Percentiles rank a stretch among this genome's conserved stretches.
Conservation (phyloP, 805 yeast genomes). For the Metschnikowia reukaufii region DNA sequence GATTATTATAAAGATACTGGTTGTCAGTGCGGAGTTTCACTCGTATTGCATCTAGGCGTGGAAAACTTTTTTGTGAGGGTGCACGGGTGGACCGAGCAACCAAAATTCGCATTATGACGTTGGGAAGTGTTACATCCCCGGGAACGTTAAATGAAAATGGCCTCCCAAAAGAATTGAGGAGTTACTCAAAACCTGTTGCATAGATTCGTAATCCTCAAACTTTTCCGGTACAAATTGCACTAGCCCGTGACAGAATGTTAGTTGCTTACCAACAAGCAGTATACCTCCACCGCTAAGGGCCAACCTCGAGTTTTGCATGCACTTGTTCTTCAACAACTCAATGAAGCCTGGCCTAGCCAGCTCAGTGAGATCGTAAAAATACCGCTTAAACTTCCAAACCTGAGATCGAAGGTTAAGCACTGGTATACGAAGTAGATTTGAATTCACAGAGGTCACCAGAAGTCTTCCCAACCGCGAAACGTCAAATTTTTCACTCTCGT, state of each 20-base stretch:
- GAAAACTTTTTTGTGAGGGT: slow-evolving; percentile 9
- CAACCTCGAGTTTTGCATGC: slow-evolving; percentile 29
- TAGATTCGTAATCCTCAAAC: slow-evolving; percentile 24
- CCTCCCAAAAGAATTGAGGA: slow-evolving; percentile 35
- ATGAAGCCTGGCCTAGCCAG: slow-evolving; percentile 25
- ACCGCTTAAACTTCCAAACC: slow-evolving; percentile 40
- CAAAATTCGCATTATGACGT: background rate
- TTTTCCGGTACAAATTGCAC: slow-evolving; percentile 34
- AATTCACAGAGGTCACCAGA: slow-evolving; percentile 28
- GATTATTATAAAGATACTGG: background rate
- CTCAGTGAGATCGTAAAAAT: slow-evolving; percentile 28
- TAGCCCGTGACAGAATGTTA: slow-evolving; percentile 41
- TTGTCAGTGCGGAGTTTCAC: background rate
- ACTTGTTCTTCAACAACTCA: slow-evolving; percentile 22
- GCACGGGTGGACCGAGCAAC: slow-evolving; percentile 12
- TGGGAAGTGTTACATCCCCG: slow-evolving; percentile 26
- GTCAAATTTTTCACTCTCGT: slow-evolving; percentile 35
- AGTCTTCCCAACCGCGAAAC: slow-evolving; percentile 33
- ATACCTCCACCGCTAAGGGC: slow-evolving; percentile 33
- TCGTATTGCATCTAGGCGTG: background rate
- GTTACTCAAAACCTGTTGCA: slow-evolving; percentile 21
- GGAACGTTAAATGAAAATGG: slow-evolving; percentile 37
- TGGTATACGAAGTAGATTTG: slow-evolving; percentile 33
- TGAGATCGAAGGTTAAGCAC: slow-evolving; percentile 40
- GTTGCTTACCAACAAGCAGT: slow-evolving; percentile 33